Conservation (phyloP, 768 basidiomycete genomes). For the Serendipita indica region DNA sequence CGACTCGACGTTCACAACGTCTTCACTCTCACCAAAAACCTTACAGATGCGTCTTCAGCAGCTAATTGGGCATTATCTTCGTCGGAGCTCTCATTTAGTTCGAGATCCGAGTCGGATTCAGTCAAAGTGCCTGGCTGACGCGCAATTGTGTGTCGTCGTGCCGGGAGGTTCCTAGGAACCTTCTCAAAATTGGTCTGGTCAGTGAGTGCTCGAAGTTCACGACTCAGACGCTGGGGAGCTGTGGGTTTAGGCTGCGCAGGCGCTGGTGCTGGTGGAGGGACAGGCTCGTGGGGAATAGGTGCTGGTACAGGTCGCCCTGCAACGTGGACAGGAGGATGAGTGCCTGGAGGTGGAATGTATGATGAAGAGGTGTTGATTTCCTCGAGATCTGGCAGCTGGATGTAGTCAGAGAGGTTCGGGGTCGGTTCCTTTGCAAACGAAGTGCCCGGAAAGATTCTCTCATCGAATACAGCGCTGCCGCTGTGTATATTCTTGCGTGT, state of each 20-base stretch:
- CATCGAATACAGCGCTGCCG: conserved; percentile 23
- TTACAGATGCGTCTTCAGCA: too few relatives aligned
- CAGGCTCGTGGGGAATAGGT: background rate
- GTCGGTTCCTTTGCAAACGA: background rate
- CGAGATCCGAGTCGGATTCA: too few relatives aligned
- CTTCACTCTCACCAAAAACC: too few relatives aligned
- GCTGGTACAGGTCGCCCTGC: background rate
- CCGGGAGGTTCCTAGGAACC: background rate
- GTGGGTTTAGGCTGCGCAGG: background rate
- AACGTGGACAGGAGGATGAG: background rate
- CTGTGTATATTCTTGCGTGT: conserved; percentile 21
- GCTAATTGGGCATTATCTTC: too few relatives aligned
- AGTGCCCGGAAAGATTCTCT: conserved; percentile 18
- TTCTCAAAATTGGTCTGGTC: background rate
- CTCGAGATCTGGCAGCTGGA: background rate
- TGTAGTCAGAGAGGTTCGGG: background rate
- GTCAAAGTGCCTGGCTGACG: too few relatives aligned
- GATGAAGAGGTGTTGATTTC: background rate
- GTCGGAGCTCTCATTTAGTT: too few relatives aligned
- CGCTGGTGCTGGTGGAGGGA: background rate
- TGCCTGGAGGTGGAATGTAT: background rate
- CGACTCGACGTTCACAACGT: too few relatives aligned
- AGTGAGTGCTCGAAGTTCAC: background rate
- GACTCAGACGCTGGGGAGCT: background rate
- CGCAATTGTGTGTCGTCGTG: background rate